Evolutionary conservation across 2,329 filamentous ascomycete species (phyloP).

Genomic region (Fusarium zealandicum): DNA sequence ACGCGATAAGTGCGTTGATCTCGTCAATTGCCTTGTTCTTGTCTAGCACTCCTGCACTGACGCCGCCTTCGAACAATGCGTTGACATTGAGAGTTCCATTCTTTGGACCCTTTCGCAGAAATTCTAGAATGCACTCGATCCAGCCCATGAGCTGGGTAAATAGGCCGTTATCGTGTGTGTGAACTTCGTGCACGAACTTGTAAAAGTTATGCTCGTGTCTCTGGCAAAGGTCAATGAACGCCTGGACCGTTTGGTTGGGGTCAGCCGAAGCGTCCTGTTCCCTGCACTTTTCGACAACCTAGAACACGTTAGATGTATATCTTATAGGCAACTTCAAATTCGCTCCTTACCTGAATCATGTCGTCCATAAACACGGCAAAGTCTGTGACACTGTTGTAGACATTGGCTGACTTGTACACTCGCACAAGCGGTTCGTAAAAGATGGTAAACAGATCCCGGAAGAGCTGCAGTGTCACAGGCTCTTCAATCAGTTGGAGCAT

Average conservation of each 20-base stretch:
- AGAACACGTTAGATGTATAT: slow-evolving; percentile 13
- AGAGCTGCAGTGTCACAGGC: slow-evolving; percentile 93
- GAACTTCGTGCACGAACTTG: slow-evolving; percentile 98
- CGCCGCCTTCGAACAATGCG: slow-evolving; percentile 83
- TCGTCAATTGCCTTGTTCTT: slow-evolving; percentile 76
- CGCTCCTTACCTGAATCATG: slow-evolving; percentile 73
- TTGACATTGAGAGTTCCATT: slow-evolving; percentile 94
- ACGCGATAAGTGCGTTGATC: slow-evolving; percentile 85
- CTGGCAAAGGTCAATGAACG: slow-evolving; percentile 95
- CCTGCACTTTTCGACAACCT: slow-evolving; percentile 70
- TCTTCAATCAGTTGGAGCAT: slow-evolving; percentile 97
- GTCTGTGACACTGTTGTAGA: slow-evolving; percentile 96
- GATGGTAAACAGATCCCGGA: slow-evolving; percentile 96
- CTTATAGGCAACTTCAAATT: background rate
- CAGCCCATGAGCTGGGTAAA: slow-evolving; percentile 97
- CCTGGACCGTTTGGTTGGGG: slow-evolving; percentile 96
- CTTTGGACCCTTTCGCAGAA: slow-evolving; percentile 83
- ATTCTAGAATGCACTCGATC: slow-evolving; percentile 95
- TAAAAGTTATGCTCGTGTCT: slow-evolving; percentile 97
- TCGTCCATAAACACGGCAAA: slow-evolving; percentile 94
- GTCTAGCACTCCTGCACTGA: slow-evolving; percentile 72
- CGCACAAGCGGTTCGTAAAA: slow-evolving; percentile 98
- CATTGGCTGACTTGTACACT: slow-evolving; percentile 98
- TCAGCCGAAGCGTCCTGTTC: slow-evolving; percentile 88
- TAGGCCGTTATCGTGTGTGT: slow-evolving; percentile 93